Evolutionary conservation across 2,329 filamentous ascomycete species (phyloP).

Genomic region (Pezicula carpinea): DNA sequence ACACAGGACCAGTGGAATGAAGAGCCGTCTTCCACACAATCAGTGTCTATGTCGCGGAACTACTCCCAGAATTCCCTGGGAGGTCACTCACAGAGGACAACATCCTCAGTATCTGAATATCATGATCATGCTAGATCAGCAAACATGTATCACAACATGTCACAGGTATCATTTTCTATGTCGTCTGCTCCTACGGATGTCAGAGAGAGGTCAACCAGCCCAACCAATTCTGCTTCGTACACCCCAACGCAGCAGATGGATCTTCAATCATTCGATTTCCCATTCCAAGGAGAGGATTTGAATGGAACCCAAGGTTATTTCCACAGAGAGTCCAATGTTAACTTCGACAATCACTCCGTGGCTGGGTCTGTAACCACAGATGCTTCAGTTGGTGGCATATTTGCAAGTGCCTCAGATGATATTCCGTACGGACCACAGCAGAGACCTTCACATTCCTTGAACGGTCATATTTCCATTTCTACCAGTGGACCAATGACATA

Average conservation of each 20-base stretch:
- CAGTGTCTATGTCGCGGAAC: constrained; percentile 24
- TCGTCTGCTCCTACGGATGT: constrained; percentile 27
- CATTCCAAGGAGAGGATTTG: constrained; percentile 23
- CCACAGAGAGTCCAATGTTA: constrained; percentile 19
- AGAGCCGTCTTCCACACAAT: constrained; percentile 18
- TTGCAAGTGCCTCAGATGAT: constrained; percentile 18
- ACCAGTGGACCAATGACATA: constrained; percentile 19
- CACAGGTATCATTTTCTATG: constrained; percentile 26
- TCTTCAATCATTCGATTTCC: constrained; percentile 23
- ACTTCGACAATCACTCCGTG: constrained; percentile 12
- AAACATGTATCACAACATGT: constrained; percentile 21
- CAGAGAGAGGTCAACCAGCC: constrained; percentile 27
- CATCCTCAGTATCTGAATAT: constrained; percentile 16
- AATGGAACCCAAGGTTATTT: constrained; percentile 15
- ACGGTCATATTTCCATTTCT: constrained; percentile 16
- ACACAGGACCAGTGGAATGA: constrained; percentile 20
- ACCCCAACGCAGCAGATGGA: constrained; percentile 26
- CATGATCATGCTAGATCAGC: constrained; percentile 25
- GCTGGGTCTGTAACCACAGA: constrained; percentile 17
- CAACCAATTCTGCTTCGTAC: constrained; percentile 22
- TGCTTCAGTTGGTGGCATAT: constrained; percentile 16
- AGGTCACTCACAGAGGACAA: constrained; percentile 22
- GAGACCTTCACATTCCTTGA: constrained; percentile 13
- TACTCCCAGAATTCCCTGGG: constrained; percentile 26
- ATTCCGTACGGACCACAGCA: constrained; percentile 12